Evolutionary conservation across 768 basidiomycete species (phyloP).

Genomic region (Saitozyma podzolica): DNA sequence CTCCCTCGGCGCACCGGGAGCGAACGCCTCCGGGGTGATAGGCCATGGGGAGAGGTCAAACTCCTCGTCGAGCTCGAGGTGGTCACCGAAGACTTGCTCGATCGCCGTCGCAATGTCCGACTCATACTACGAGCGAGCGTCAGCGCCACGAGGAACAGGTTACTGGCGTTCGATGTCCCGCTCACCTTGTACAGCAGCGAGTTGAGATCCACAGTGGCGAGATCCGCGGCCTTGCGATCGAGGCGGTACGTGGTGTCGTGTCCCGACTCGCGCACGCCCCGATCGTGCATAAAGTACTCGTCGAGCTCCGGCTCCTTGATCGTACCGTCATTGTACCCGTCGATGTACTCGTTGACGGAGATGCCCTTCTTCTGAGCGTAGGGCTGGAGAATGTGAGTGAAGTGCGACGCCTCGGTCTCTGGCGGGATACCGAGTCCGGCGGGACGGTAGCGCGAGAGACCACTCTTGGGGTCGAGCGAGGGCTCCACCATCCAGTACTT

Average conservation of each 20-base stretch:
- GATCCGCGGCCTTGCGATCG: slow-evolving; percentile 94
- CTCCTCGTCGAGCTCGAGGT: slow-evolving; percentile 87
- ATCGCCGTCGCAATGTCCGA: slow-evolving; percentile 98
- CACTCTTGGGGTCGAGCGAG: slow-evolving; percentile 89
- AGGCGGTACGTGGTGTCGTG: slow-evolving; percentile 97
- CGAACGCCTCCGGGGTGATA: slow-evolving; percentile 56
- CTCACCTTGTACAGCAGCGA: slow-evolving; percentile 79
- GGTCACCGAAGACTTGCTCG: slow-evolving; percentile 88
- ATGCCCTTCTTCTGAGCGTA: slow-evolving; percentile 89
- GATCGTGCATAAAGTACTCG: slow-evolving; percentile 96
- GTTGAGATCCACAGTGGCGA: slow-evolving; percentile 94
- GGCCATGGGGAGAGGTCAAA: slow-evolving; percentile 92
- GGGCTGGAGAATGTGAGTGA: slow-evolving; percentile 95
- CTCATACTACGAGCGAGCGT: slow-evolving; percentile 63
- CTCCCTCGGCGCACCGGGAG: slow-evolving; percentile 23
- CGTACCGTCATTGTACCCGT: slow-evolving; percentile 84
- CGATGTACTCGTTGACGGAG: slow-evolving; percentile 92
- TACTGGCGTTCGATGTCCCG: slow-evolving; percentile 12
- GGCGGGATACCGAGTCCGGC: slow-evolving; percentile 94
- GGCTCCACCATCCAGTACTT: slow-evolving; percentile 95
- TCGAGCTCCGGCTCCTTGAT: slow-evolving; percentile 85
- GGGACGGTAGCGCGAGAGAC: slow-evolving; percentile 90
- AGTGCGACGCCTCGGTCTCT: slow-evolving; percentile 97
- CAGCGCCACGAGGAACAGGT: background rate
- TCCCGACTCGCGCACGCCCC: slow-evolving; percentile 91